Evolutionary conservation across 148 eudicot species (phyloP).

Genomic region (Amaranthus hypochondriacus): DNA sequence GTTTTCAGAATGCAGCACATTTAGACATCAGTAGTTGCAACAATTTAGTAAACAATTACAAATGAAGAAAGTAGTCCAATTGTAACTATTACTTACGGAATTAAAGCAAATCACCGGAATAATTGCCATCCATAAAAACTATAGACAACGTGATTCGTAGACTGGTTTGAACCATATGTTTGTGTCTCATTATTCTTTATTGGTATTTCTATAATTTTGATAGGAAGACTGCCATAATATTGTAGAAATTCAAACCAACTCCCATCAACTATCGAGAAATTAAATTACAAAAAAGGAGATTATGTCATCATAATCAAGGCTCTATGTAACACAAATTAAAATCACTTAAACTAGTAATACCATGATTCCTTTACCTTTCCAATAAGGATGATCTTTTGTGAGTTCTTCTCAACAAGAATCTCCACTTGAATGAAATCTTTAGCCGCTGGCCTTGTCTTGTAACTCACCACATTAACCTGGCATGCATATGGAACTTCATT

Average conservation of each 20-base stretch:
- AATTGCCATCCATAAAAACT: no score
- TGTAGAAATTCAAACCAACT: no score
- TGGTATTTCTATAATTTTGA: no score
- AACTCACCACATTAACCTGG: conserved; percentile 89
- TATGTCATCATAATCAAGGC: background rate
- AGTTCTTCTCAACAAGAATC: conserved; percentile 80
- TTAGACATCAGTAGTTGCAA: background rate
- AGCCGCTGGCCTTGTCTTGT: conserved; percentile 82
- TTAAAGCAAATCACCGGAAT: background rate
- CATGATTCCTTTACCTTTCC: conserved; percentile 58
- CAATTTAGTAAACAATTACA: background rate
- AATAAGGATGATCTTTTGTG: conserved; percentile 92
- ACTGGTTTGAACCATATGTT: no score
- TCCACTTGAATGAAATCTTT: conserved; percentile 97
- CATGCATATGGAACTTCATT: conserved; percentile 96
- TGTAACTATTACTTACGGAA: background rate
- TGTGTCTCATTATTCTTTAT: no score
- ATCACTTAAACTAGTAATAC: background rate
- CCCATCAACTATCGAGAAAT: no score
- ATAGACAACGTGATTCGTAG: no score
- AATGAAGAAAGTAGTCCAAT: background rate
- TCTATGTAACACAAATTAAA: background rate
- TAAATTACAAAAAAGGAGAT: no score
- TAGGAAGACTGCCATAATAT: no score
- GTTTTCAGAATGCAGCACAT: background rate